Evolutionary conservation across 805 yeast species (phyloP), one percentile per base, ranked within the genome.

Genomic region (Schwanniomyces polymorphus): DNA sequence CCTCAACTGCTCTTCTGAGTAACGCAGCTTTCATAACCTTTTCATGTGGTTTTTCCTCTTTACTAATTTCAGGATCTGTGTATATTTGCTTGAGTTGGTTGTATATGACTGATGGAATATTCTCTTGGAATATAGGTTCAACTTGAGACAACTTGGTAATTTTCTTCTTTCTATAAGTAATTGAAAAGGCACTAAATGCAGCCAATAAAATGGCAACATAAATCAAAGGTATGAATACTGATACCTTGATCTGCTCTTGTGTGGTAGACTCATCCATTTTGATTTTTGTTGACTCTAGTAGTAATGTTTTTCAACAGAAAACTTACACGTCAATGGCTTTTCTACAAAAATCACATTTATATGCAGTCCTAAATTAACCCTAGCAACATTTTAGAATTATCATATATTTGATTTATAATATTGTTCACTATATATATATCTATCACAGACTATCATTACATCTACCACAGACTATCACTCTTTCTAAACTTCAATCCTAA

Each of bases 1-100:
- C 87, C 68, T 92, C 98, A 7, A 91, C 86, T n/a, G 96, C 82
- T 41, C 82, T 65, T 60, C 80, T 74, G 48, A 79, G 70, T 46
- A 79, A 64, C 0, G 84, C 82, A 1, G 82, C 79, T 59, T 86
- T 86, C 57, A 88, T 57, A 17, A 88, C 84, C 58, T 85, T 88
- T 21, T 86, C 92, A 53, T 91, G 91, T 5, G 91, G 88, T 50
- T 81, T 80, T 33, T 59, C 54, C 1, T 66, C 76, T 48, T 68
- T 70, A 17, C 72, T 58, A 31, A 60, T 49, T 10, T 56, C 52
- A 26, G 79, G 78, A 14, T 76, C 75, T 14, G 63, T 68, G 44
- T 59, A 63, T 57, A 72, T 74, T 12, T 69, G 71, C 56, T 81
- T 79, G 46, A 91, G 71, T 41, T 83, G 77, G 44, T 73, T 64